These are phyloP conservation scores for Rhizopus stolonifer DNA, from an alignment of 371 early-diverging fungal genomes.

Conservation along the genomic window DNA sequence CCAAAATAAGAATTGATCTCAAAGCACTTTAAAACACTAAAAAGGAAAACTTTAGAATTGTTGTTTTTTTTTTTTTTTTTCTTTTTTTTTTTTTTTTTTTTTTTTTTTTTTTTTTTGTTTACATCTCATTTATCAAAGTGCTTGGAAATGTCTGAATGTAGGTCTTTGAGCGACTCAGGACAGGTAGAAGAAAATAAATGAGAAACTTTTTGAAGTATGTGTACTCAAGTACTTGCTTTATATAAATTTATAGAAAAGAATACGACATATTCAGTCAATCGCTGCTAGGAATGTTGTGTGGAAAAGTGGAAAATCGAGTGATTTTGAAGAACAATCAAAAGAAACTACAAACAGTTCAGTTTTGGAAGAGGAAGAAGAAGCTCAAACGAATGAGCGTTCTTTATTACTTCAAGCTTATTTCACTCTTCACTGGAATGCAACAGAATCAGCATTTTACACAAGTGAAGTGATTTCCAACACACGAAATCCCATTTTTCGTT, in stretches of 20 bases:
- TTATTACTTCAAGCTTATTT: constrained; percentile 35
- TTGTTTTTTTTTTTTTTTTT: background rate
- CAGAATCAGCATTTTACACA: constrained; percentile 33
- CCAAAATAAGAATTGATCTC: too few relatives aligned
- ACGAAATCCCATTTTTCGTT: constrained; percentile 40
- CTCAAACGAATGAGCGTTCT: background rate
- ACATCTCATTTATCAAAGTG: too few relatives aligned
- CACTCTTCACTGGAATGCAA: constrained; percentile 22
- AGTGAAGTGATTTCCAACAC: constrained; percentile 48
- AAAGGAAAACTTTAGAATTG: too few relatives aligned
- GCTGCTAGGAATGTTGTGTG: constrained; percentile 44
- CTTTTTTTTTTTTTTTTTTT: background rate
- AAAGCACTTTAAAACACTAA: too few relatives aligned
- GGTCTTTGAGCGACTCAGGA: constrained; percentile 3
- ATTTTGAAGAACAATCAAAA: background rate
- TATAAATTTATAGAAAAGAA: constrained; percentile 28
- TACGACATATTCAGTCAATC: constrained; percentile 43
- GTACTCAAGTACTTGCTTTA: too few relatives aligned
- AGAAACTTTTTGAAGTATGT: background rate
- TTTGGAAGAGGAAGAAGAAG: background rate
- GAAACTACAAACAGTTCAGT: background rate
- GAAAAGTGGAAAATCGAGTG: constrained; percentile 2
- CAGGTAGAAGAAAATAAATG: constrained; percentile 11
- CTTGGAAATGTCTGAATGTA: background rate
- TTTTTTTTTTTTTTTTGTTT: too few relatives aligned